A percentile compares a stretch with the other conserved stretches of the same genome.
Evolutionary conservation across 495 filamentous ascomycete species (phyloP).

Genomic region (Tuber melanosporum): DNA sequence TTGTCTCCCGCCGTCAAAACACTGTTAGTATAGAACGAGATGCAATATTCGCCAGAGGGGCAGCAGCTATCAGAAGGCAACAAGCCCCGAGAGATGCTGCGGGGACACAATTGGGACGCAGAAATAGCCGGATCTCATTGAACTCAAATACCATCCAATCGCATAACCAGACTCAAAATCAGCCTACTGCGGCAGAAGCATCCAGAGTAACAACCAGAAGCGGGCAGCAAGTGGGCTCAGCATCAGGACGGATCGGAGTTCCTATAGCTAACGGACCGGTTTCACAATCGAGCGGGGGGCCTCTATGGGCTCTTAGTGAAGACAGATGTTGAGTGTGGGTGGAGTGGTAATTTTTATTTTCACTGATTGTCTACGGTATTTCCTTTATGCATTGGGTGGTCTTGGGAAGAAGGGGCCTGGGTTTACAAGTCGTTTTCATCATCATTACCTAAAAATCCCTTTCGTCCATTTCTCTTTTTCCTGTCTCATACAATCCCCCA

Average conservation of each 20-base stretch:
- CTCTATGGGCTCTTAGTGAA: neutral
- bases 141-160: neutral
- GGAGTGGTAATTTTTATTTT: neutral
- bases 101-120: neutral
- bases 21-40: neutral
- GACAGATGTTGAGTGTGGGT: neutral
- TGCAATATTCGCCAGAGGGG: constrained; percentile 1
- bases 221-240: neutral
- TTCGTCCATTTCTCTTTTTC: neutral
- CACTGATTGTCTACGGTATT: neutral
- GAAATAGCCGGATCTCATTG: neutral
- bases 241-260: neutral
- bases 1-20: neutral
- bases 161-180: neutral
- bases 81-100: neutral
- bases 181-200: neutral
- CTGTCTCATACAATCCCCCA: neutral
- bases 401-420: neutral
- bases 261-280: constrained; percentile 4
- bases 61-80: neutral
- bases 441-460: neutral
- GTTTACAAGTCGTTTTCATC: neutral
- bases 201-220: neutral
- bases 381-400: constrained; percentile 5
- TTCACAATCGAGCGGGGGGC: neutral